Evolutionary conservation across 2,329 filamentous ascomycete genomes (phyloP).

Genomic region (Alternaria novae-zelandiae): DNA sequence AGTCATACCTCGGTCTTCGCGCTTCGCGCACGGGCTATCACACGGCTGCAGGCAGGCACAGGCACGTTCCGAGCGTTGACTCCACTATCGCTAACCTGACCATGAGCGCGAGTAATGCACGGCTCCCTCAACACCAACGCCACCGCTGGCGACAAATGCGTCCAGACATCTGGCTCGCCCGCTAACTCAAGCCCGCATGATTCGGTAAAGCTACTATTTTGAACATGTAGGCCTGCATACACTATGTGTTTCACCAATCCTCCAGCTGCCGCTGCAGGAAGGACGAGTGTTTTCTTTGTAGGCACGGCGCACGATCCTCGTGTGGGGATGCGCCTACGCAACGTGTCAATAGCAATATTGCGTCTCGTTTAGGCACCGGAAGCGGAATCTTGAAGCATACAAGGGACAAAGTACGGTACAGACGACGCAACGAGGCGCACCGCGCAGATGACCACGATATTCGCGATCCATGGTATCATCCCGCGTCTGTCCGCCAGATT

Average conservation of each 20-base stretch:
- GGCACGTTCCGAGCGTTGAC: not conserved
- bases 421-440: conserved; percentile 4
- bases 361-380: not conserved
- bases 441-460: conserved; percentile 21
- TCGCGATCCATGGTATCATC: conserved; percentile 12
- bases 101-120: conserved; percentile 6
- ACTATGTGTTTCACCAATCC: conserved; percentile 4
- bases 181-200: conserved; percentile 24
- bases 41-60: not conserved
- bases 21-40: not conserved
- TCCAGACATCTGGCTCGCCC: conserved; percentile 24
- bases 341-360: conserved; percentile 10
- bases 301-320: not conserved
- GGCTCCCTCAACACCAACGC: conserved; percentile 43
- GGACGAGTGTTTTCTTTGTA: not conserved
- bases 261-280: not conserved
- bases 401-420: conserved; percentile 7
- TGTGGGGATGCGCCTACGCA: conserved; percentile 4
- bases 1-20: not conserved
- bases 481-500: conserved; percentile 10
- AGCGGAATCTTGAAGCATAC: not conserved
- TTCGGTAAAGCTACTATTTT: conserved; percentile 11
- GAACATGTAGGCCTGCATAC: conserved; percentile 12
- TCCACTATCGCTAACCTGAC: not conserved
- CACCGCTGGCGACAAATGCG: conserved; percentile 23